These are phyloP conservation scores for Articulospora tetracladia DNA, from an alignment of 495 filamentous ascomycete species.

Conservation along the genomic window DNA sequence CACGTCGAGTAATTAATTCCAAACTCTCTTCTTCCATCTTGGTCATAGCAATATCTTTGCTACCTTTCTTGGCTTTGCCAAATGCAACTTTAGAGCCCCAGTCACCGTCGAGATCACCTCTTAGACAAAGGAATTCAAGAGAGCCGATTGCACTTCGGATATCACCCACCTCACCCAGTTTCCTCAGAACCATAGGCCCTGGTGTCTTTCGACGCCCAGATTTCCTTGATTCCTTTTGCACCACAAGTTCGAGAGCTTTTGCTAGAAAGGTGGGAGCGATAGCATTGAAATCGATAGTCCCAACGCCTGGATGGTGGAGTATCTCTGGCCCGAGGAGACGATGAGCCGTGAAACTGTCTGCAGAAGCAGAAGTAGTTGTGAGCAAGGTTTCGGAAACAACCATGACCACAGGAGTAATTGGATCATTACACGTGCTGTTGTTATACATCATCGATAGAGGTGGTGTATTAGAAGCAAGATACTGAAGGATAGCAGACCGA, in stretches of 20 bases:
- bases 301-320: conserved; percentile 67
- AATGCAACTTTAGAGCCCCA: conserved; percentile 66
- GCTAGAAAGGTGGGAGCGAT: conserved; percentile 83
- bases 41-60: conserved; percentile 55
- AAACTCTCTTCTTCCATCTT: conserved; percentile 69
- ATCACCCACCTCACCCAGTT: conserved; percentile 79
- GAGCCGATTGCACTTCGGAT: conserved; percentile 86
- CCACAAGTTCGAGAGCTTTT: conserved; percentile 74
- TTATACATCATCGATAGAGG: conserved; percentile 31
- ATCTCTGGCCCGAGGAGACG: conserved; percentile 83
- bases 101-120: conserved; percentile 58
- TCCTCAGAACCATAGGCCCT: conserved; percentile 67
- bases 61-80: conserved; percentile 51
- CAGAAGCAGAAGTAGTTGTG: conserved; percentile 66
- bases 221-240: conserved; percentile 74
- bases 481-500: conserved; percentile 67
- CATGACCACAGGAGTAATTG: conserved; percentile 75
- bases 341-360: conserved; percentile 88
- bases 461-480: conserved; percentile 59
- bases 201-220: conserved; percentile 65
- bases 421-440: conserved; percentile 13
- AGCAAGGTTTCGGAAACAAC: conserved; percentile 85
- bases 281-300: conserved; percentile 84
- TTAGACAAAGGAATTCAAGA: conserved; percentile 84
- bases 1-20: conserved; percentile 73